Evolutionary conservation across 2,329 filamentous ascomycete genomes (phyloP).

Genomic region (Pestalotiopsis sp.): DNA sequence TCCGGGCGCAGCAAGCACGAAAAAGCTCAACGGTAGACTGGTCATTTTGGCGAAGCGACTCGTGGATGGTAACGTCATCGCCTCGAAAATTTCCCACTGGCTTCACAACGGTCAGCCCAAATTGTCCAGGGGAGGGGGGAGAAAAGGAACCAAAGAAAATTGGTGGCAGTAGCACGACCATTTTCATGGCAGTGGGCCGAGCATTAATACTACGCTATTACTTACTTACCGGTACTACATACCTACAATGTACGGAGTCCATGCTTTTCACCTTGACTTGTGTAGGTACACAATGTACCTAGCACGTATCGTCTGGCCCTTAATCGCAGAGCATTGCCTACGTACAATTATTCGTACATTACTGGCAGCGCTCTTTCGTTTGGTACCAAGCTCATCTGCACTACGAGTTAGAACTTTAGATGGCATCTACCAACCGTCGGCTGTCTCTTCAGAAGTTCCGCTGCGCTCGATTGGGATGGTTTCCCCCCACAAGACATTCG

Average conservation of each 20-base stretch:
- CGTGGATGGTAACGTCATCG: constrained; percentile 6
- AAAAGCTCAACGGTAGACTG: background rate
- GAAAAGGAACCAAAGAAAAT: background rate
- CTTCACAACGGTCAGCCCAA: background rate
- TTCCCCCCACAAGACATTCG: background rate
- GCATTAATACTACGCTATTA: too few species aligned
- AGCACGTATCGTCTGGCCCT: too few species aligned
- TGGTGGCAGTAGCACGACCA: background rate
- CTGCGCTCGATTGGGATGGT: too few species aligned
- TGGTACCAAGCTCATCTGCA: background rate
- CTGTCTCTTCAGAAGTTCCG: too few species aligned
- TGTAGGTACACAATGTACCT: background rate
- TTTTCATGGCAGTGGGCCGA: background rate
- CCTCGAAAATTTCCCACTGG: constrained; percentile 1
- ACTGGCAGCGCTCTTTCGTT: background rate
- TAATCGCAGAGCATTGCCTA: too few species aligned
- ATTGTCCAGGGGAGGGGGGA: background rate
- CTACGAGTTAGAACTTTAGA: background rate
- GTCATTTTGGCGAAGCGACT: background rate
- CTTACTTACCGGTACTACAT: background rate
- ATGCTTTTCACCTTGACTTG: background rate
- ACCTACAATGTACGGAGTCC: background rate
- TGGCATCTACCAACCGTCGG: background rate
- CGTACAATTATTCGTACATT: too few species aligned
- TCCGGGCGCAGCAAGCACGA: background rate